Percentiles rank a stretch among this genome's conserved stretches.
Evolutionary conservation across 768 basidiomycete genomes (phyloP).

Genomic region (Kwoniella sp.): DNA sequence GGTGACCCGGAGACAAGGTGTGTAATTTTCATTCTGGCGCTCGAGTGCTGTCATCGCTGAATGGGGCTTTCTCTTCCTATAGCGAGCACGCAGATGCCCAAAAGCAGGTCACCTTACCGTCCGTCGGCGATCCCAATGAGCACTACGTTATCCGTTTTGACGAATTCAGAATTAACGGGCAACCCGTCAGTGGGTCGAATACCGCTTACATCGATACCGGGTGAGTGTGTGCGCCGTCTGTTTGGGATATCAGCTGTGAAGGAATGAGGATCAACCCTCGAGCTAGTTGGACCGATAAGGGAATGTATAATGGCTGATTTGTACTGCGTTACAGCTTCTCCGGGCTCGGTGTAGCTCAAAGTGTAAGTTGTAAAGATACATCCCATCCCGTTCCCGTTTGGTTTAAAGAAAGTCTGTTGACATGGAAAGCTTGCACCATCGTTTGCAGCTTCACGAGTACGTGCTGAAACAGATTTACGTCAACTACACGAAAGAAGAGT

Average conservation of each 20-base stretch:
- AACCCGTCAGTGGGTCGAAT: neutral
- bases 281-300: neutral
- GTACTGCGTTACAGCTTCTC: too few species aligned
- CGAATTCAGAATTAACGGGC: neutral
- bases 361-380: neutral
- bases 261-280: neutral
- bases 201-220: constrained; percentile 8
- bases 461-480: neutral
- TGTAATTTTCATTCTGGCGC: neutral
- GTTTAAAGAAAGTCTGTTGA: too few species aligned
- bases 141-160: constrained; percentile 15
- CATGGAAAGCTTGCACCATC: too few species aligned
- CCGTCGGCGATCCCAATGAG: constrained; percentile 2
- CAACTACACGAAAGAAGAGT: neutral
- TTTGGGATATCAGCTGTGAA: neutral
- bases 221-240: neutral
- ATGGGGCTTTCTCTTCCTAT: neutral
- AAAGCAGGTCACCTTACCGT: neutral
- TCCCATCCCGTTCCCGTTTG: neutral
- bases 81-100: constrained; percentile 10
- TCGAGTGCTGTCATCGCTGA: neutral
- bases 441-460: neutral
- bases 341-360: neutral
- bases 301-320: too few species aligned
- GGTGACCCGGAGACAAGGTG: constrained; percentile 20